phyloP scores from a whole-genome alignment of 306 rosid species.

The Casuarina equisetifolia region DNA sequence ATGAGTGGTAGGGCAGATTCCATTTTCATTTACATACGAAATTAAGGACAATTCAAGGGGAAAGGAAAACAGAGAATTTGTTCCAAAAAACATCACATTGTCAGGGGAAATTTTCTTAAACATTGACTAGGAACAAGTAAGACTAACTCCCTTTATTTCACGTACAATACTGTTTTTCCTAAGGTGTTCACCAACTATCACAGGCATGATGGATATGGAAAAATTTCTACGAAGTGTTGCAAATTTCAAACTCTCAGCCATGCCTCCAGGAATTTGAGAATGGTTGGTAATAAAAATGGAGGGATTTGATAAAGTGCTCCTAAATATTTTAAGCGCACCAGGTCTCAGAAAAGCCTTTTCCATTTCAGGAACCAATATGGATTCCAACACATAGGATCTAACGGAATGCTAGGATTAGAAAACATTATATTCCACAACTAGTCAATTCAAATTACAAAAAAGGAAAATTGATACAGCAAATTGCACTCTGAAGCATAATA shows the following conservation, averaged over 20 bases:
- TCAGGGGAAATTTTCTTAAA: background rate
- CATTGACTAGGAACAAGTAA: background rate
- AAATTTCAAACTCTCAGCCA: background rate
- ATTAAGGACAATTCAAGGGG: background rate
- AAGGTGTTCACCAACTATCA: background rate
- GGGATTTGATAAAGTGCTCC: background rate
- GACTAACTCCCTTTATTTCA: background rate
- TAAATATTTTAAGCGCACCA: background rate
- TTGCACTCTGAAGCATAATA: too few relatives aligned
- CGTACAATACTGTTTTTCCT: background rate
- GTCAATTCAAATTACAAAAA: too few relatives aligned
- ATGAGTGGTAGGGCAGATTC: conserved; percentile 8
- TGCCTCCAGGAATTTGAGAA: background rate
- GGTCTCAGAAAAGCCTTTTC: background rate
- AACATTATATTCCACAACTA: too few relatives aligned
- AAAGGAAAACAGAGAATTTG: background rate
- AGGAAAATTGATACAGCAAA: too few relatives aligned
- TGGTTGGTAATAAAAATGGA: background rate
- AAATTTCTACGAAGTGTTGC: background rate
- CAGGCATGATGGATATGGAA: background rate
- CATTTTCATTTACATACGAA: background rate
- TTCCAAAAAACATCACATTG: background rate
- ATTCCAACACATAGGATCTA: background rate
- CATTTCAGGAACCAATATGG: background rate
- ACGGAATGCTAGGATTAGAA: too few relatives aligned